Percentiles rank a stretch among this genome's conserved stretches.
phyloP scores from a whole-genome alignment of 176 grass and related monocot species.

The Carex parvula region DNA sequence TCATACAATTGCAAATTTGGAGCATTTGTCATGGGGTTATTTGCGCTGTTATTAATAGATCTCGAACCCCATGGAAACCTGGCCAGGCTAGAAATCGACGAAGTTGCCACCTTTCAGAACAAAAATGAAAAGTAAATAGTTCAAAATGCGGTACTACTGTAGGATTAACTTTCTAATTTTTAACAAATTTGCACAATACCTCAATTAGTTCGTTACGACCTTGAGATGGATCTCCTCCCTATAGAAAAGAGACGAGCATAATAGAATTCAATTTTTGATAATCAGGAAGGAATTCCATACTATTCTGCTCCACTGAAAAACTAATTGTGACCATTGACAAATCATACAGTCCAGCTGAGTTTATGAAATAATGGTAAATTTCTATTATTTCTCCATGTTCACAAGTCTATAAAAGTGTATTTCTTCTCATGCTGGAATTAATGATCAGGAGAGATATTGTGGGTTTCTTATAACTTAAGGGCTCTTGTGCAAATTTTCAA shows the following conservation, averaged over 20 bases:
- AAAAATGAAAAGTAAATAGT: not conserved
- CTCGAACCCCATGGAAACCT: conserved; percentile 83
- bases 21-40: not conserved
- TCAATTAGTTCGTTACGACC: conserved; percentile 70
- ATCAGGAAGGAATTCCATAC: not conserved
- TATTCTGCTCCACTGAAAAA: not conserved
- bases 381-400: not conserved
- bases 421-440: not conserved
- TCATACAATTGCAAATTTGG: conserved; percentile 75
- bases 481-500: not conserved
- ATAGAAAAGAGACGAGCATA: conserved; percentile 7
- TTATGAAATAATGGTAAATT: not conserved
- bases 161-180: not conserved
- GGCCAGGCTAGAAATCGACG: conserved; percentile 82
- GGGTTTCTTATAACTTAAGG: not conserved
- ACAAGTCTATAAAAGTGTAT: not conserved
- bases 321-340: not conserved
- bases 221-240: conserved; percentile 77
- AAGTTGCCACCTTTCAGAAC: conserved; percentile 48
- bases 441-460: not conserved
- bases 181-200: conserved; percentile 35
- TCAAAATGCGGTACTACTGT: not conserved
- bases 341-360: too few relatives aligned
- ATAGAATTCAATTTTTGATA: not conserved
- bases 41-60: conserved; percentile 34